Evolutionary conservation across 371 early-diverging fungal species (phyloP).

Genomic region (Mortierella sp.): DNA sequence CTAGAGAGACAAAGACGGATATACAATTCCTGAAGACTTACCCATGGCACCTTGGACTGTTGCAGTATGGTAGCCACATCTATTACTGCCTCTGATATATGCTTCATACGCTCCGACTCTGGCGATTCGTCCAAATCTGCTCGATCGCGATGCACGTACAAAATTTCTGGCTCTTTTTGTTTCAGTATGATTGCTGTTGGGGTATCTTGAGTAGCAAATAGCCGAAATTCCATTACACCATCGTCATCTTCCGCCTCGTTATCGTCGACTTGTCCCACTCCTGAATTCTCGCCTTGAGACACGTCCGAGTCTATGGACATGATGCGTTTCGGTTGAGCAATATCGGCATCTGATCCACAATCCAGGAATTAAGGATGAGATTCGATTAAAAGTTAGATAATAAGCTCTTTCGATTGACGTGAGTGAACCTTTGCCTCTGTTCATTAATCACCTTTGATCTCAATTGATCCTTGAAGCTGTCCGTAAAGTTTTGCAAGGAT

Average conservation of each 20-base stretch:
- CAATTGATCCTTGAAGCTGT: constrained; percentile 34
- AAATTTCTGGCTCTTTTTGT: constrained; percentile 9
- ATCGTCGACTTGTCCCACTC: background rate
- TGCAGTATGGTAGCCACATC: constrained; percentile 21
- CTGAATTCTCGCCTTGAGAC: background rate
- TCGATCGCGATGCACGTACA: constrained; percentile 24
- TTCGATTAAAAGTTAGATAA: background rate
- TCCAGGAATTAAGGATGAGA: too few species aligned
- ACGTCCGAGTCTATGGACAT: background rate
- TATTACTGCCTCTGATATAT: constrained; percentile 34
- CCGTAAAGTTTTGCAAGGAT: constrained; percentile 38
- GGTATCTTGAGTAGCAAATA: constrained; percentile 46
- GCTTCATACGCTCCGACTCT: constrained; percentile 38
- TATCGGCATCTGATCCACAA: too few species aligned
- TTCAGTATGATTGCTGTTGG: constrained; percentile 21
- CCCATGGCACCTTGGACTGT: constrained; percentile 47
- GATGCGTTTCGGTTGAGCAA: too few species aligned
- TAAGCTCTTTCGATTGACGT: background rate
- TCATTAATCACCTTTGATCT: constrained; percentile 29
- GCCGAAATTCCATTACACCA: constrained; percentile 43
- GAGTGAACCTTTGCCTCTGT: background rate
- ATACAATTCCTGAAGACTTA: background rate
- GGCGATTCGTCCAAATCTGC: constrained; percentile 38
- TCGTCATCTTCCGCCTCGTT: constrained; percentile 7
- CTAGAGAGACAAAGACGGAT: too few species aligned